Evolutionary conservation across 108 stramenopile species (phyloP).

Genomic region (Pseudonitzschia multistriata): DNA sequence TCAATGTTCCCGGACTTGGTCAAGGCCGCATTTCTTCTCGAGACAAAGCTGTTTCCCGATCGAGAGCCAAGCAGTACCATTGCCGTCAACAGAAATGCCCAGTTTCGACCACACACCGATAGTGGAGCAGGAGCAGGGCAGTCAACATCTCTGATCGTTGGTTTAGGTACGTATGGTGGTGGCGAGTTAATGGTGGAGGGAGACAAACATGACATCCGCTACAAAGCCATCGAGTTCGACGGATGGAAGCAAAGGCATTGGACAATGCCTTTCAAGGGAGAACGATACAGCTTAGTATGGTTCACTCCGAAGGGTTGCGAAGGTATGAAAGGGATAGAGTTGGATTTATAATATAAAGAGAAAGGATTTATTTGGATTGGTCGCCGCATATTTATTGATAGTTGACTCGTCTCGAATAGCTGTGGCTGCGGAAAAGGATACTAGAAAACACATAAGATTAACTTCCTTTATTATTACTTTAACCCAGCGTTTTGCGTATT

Average conservation of each 20-base stretch:
- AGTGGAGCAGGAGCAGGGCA: constrained; percentile 94
- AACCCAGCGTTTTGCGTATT: not conserved
- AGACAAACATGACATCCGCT: constrained; percentile 82
- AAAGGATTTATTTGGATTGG: too few relatives aligned
- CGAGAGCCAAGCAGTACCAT: constrained; percentile 90
- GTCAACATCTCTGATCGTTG: constrained; percentile 87
- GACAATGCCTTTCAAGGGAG: constrained; percentile 91
- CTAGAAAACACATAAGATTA: too few relatives aligned
- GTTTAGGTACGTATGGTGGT: constrained; percentile 83
- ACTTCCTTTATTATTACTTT: not conserved
- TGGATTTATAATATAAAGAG: constrained; percentile 12
- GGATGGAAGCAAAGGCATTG: constrained; percentile 94
- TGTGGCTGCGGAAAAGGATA: too few relatives aligned
- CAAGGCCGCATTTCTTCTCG: constrained; percentile 83
- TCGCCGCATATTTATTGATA: too few relatives aligned
- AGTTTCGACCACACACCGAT: constrained; percentile 89
- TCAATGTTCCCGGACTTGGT: constrained; percentile 88
- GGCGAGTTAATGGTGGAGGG: constrained; percentile 93
- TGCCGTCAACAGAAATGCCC: constrained; percentile 96
- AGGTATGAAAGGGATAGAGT: constrained; percentile 73
- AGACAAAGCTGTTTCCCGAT: constrained; percentile 65
- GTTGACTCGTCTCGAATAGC: too few relatives aligned
- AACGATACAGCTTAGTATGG: constrained; percentile 93
- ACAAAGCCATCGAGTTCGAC: constrained; percentile 89
- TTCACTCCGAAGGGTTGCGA: constrained; percentile 94